These are phyloP conservation scores for Aureococcus anophagefferens DNA, from an alignment of 108 stramenopile genomes.

Conservation along the genomic window DNA sequence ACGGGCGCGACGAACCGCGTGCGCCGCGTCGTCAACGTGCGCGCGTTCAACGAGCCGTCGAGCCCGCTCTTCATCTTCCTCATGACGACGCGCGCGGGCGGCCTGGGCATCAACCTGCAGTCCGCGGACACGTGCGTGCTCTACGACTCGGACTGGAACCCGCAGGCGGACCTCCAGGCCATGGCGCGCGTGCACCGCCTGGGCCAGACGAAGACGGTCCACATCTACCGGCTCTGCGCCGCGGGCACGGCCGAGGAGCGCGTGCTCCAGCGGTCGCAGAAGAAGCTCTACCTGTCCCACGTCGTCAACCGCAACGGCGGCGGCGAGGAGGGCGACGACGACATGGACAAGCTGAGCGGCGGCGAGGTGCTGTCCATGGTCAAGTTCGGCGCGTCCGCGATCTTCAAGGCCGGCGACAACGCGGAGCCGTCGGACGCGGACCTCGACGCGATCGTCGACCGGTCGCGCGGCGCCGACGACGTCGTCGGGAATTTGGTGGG, in stretches of 20 bases:
- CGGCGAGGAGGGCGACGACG: not conserved
- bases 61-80: slow-evolving; percentile 67
- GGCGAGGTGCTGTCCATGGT: slow-evolving; percentile 36
- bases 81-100: slow-evolving; percentile 84
- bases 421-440: slow-evolving; percentile 56
- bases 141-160: slow-evolving; percentile 78
- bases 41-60: slow-evolving; percentile 71
- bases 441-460: slow-evolving; percentile 64
- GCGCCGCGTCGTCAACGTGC: slow-evolving; percentile 63
- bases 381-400: slow-evolving; percentile 37
- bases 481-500: slow-evolving; percentile 40
- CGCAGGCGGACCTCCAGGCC: slow-evolving; percentile 87
- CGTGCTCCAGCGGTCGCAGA: slow-evolving; percentile 65
- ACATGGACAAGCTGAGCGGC: no score
- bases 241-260: slow-evolving; percentile 80
- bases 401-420: slow-evolving; percentile 17
- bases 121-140: slow-evolving; percentile 85
- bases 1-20: slow-evolving; percentile 64
- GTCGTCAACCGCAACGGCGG: slow-evolving; percentile 54
- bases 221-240: slow-evolving; percentile 74
- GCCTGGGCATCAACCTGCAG: slow-evolving; percentile 83
- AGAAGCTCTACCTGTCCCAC: slow-evolving; percentile 62
- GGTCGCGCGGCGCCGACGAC: slow-evolving; percentile 44
- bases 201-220: slow-evolving; percentile 83
- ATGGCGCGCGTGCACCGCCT: slow-evolving; percentile 92